Conservation (phyloP, 2,329 filamentous ascomycete genomes). For the Aureobasidium sp. region DNA sequence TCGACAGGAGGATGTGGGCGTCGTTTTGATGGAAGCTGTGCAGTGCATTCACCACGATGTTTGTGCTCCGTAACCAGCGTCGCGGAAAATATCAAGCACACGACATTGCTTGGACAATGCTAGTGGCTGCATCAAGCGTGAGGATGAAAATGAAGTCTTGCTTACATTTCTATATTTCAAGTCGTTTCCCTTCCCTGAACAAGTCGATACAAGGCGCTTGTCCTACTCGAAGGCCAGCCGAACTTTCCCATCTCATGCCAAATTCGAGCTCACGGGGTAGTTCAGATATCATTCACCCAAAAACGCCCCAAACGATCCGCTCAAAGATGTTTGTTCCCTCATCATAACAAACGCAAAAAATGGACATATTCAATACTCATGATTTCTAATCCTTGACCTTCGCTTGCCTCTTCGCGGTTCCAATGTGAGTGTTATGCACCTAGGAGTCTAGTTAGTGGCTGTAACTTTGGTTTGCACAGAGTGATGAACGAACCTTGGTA, state of each 20-base stretch:
- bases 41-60: background rate
- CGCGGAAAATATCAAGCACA: too few species aligned
- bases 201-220: background rate
- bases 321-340: background rate
- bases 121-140: background rate
- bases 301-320: constrained; percentile 1
- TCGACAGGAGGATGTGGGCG: background rate
- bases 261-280: background rate
- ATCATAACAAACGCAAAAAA: background rate
- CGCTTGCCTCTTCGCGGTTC: constrained; percentile 71
- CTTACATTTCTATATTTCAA: constrained; percentile 5
- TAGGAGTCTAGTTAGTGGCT: constrained; percentile 26
- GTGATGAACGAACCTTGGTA: constrained; percentile 62
- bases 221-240: background rate
- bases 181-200: background rate
- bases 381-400: constrained; percentile 44
- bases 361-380: constrained; percentile 1
- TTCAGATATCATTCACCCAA: background rate
- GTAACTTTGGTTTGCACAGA: background rate
- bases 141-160: constrained; percentile 5
- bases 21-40: background rate
- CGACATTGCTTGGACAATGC: background rate
- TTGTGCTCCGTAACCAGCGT: background rate
- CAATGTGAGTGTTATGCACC: constrained; percentile 87
- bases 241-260: background rate